Base-by-base conservation (phyloP, 1,284 basidiomycete species). In the Cystobasidium sp. region DNA sequence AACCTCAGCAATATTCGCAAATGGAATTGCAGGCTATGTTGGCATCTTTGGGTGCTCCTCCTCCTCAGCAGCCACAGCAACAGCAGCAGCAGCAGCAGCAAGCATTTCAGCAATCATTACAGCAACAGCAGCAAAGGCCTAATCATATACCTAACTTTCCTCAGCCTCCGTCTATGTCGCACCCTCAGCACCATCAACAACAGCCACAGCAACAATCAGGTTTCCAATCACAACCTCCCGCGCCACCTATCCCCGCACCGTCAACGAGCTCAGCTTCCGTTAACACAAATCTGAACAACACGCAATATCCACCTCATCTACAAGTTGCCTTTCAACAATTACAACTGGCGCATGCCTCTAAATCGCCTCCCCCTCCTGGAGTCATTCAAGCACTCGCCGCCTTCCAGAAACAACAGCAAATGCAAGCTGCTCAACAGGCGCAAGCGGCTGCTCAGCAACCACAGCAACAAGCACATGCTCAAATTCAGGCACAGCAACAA, bases 311-410 rank as follows among this genome's bases (percentile, higher is more conserved):
- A 43, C 53, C 70, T 53, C 70, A 73, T 24, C 43, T 73, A 6
- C 70, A 73, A 55, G 70, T 63, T 59, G 70, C 70, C 6, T 65
- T 73, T 20, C 70, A 73, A 31, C 70, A 73, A 44, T 37, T 73
- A 18, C 70, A 73, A 43, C 46, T 63, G 31, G 53, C 52, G 18
- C 68, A 56, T 49, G 68, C 68, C 31, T 37, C 68, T 7, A 37
- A 59, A 14, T 53, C 52, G 14, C 41, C 52, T 7, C 55, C 66
- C 2, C 53, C 53, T 20, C 66, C 55, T 16, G 66, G 55, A n/a
- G 66, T 24, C 20, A 66, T 66, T n/a, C 64, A 66, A 49, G 64
- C 64, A 16, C 37, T 68, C 2, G 68, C 68, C 14, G 56, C 68
- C 7, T 52, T 61, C 18, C 68, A 70, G 24, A 56, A 70, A 18